phyloP scores from a whole-genome alignment of 73 alveolate species.

The Symbiodinium natans region DNA sequence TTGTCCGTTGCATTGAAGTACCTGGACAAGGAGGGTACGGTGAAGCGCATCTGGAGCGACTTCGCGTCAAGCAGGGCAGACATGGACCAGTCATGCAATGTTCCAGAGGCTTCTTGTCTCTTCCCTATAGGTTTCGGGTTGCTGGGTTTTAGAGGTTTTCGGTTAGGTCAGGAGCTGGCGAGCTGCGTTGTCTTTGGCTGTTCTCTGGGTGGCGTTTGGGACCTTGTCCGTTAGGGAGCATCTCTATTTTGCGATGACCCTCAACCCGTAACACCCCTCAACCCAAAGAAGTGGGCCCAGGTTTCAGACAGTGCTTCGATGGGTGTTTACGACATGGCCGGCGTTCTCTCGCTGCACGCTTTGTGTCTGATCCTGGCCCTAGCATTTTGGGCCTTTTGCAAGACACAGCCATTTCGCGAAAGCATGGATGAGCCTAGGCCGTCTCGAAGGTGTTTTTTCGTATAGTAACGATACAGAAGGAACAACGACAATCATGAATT shows the following conservation, averaged over 20 bases:
- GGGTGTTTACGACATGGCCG: not conserved
- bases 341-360: not conserved
- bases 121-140: not conserved
- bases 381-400: not conserved
- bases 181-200: too few species aligned
- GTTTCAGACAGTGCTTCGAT: not conserved
- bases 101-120: not conserved
- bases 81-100: not conserved
- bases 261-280: not conserved
- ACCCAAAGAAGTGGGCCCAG: not conserved
- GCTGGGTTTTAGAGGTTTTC: too few species aligned
- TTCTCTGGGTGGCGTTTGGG: not conserved
- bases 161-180: too few species aligned
- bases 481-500: not conserved
- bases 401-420: not conserved
- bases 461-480: not conserved
- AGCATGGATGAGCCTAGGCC: not conserved
- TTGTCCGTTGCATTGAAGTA: not conserved
- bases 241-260: not conserved
- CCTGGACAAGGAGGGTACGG: not conserved
- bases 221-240: not conserved
- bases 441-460: not conserved
- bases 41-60: not conserved
- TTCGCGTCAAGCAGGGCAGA: not conserved
- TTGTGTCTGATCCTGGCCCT: not conserved